phyloP scores from a whole-genome alignment of 805 yeast species.

The Gaillardinia entomophila region DNA sequence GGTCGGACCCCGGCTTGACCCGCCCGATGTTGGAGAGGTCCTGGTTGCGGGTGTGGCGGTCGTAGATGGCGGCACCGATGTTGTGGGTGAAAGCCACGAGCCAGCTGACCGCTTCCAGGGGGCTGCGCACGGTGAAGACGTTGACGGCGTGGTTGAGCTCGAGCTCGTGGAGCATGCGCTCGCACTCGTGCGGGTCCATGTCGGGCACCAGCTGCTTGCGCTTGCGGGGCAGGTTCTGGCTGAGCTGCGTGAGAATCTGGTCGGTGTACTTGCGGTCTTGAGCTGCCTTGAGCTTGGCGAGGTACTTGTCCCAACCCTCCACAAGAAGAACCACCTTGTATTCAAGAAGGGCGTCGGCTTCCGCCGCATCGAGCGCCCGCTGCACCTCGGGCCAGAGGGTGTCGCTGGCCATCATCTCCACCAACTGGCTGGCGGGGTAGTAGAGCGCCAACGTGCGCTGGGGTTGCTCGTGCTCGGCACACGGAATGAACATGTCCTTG shows the following conservation, averaged over 20 bases:
- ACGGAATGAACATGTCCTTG: conserved; percentile 53
- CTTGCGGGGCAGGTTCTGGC: conserved; percentile 20
- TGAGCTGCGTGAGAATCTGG: conserved; percentile 6
- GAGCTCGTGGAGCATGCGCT: conserved; percentile 34
- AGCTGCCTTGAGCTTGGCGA: conserved; percentile 36
- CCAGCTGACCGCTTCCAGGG: conserved; percentile 46
- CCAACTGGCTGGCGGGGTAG: conserved; percentile 43
- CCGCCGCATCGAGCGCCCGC: conserved; percentile 1
- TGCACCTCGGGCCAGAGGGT: conserved; percentile 5
- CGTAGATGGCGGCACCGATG: conserved; percentile 47
- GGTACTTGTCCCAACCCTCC: conserved; percentile 43
- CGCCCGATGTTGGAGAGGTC: conserved; percentile 51
- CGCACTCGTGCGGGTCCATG: conserved; percentile 28
- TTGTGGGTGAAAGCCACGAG: conserved; percentile 53
- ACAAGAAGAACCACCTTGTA: conserved; percentile 38
- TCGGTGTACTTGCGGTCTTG: conserved; percentile 42
- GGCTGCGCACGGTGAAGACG: conserved; percentile 44
- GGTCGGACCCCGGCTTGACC: conserved; percentile 49
- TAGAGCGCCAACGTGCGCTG: conserved; percentile 43
- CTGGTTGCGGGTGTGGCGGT: conserved; percentile 48
- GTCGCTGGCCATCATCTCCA: conserved; percentile 11
- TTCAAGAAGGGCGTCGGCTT: conserved; percentile 8
- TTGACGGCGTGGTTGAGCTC: conserved; percentile 46
- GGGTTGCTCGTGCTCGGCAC: conserved; percentile 28
- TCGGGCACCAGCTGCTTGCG: conserved; percentile 1